These are phyloP conservation scores for Senna siamea DNA, from an alignment of 306 rosid genomes.

Conservation along the genomic window DNA sequence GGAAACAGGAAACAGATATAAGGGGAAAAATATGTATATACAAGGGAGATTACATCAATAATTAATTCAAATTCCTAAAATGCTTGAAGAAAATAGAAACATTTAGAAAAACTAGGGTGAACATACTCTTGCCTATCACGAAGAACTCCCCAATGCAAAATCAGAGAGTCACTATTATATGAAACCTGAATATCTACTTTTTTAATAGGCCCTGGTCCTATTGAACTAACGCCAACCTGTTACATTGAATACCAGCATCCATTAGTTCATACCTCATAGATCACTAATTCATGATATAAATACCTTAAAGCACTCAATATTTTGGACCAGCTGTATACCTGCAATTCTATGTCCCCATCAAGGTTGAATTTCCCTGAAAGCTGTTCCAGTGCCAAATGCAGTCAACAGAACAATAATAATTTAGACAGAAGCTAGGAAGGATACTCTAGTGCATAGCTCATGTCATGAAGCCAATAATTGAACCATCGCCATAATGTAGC, in stretches of 20 bases:
- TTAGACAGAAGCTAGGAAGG: background rate
- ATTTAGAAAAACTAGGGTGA: constrained; percentile 33
- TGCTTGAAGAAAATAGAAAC: constrained; percentile 18
- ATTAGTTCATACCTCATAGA: constrained; percentile 31
- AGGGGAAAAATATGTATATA: constrained; percentile 1
- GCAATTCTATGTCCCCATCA: constrained; percentile 77
- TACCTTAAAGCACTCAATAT: constrained; percentile 25
- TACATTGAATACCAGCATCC: constrained; percentile 42
- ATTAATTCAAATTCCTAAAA: constrained; percentile 25
- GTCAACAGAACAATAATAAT: constrained; percentile 39
- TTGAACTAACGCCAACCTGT: constrained; percentile 72
- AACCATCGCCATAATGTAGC: constrained; percentile 2
- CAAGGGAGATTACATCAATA: constrained; percentile 15
- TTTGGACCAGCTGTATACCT: constrained; percentile 56
- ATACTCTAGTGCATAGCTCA: constrained; percentile 4
- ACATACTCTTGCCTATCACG: constrained; percentile 72
- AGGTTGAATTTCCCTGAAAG: constrained; percentile 79
- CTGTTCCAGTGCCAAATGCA: constrained; percentile 49
- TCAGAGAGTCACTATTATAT: constrained; percentile 63
- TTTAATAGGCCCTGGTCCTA: constrained; percentile 54
- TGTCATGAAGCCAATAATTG: constrained; percentile 14
- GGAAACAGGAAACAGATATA: constrained; percentile 39
- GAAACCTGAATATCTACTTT: constrained; percentile 69
- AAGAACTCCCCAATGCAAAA: constrained; percentile 91
- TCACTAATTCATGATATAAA: constrained; percentile 25